A percentile compares a stretch with the other conserved stretches of the same genome.
Evolutionary conservation across 345 rosid genomes (phyloP).

Genomic region (Stellera chamaejasme): DNA sequence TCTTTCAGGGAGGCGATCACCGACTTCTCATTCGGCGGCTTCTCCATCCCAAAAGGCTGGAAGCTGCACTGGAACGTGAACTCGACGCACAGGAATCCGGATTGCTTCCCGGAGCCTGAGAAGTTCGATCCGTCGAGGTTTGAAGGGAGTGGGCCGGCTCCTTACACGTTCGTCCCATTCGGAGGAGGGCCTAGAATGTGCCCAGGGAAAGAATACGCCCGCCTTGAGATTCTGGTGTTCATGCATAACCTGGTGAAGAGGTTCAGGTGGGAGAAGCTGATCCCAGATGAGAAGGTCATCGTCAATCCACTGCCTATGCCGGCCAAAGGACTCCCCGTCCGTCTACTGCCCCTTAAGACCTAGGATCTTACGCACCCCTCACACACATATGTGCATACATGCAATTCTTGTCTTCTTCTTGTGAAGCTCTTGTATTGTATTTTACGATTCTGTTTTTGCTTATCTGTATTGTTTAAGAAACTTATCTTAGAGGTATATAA

Average conservation of each 20-base stretch:
- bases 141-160: constrained; percentile 18
- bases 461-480: too few relatives aligned
- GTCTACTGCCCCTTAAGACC: constrained; percentile 10
- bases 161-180: constrained; percentile 16
- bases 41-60: constrained; percentile 18
- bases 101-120: constrained; percentile 16
- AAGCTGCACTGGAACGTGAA: constrained; percentile 18
- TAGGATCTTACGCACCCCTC: too few relatives aligned
- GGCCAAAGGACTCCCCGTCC: constrained; percentile 17
- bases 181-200: constrained; percentile 26
- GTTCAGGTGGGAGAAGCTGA: constrained; percentile 14
- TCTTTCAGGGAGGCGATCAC: constrained; percentile 17
- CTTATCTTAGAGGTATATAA: too few relatives aligned
- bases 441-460: too few relatives aligned
- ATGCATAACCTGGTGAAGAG: constrained; percentile 14
- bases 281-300: constrained; percentile 16
- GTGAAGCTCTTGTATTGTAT: too few relatives aligned
- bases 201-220: constrained; percentile 20
- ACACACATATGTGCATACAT: too few relatives aligned
- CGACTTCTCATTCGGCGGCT: constrained; percentile 13
- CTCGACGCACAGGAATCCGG: constrained; percentile 18
- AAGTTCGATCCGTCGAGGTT: constrained; percentile 18
- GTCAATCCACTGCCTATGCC: constrained; percentile 21
- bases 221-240: constrained; percentile 19
- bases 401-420: too few relatives aligned